A percentile compares a stretch with the other conserved stretches of the same genome.
These are phyloP conservation scores for Hebeloma cylindrosporum DNA, from an alignment of 768 basidiomycete genomes.

Conservation along the genomic window DNA sequence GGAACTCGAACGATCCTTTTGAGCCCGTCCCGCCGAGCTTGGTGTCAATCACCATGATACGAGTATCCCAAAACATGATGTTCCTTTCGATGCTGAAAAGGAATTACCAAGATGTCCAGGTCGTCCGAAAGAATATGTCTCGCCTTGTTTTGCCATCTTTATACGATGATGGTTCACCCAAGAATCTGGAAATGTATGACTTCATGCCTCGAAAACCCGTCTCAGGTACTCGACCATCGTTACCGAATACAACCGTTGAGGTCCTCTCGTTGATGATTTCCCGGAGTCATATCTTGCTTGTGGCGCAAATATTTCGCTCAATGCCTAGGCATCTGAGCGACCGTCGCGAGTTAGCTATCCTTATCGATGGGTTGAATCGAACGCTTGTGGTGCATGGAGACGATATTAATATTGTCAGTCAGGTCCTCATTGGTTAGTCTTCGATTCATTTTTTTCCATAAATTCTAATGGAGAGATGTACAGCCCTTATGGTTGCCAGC, in stretches of 20 bases:
- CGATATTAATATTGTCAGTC: conserved; percentile 76
- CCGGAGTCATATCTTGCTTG: conserved; percentile 65
- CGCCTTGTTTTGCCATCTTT: conserved; percentile 57
- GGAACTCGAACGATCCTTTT: conserved; percentile 34
- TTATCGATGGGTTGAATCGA: conserved; percentile 71
- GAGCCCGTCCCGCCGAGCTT: conserved; percentile 43
- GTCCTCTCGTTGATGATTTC: conserved; percentile 62
- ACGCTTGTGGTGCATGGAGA: conserved; percentile 67
- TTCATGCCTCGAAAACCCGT: conserved; percentile 42
- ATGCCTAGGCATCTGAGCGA: conserved; percentile 73
- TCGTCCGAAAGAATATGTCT: conserved; percentile 64
- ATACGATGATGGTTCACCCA: conserved; percentile 25
- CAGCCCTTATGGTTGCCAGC: conserved; percentile 72
- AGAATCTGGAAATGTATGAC: conserved; percentile 42
- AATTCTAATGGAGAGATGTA: conserved; percentile 3
- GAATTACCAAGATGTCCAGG: conserved; percentile 66
- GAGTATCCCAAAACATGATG: conserved; percentile 70
- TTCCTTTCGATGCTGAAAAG: conserved; percentile 63
- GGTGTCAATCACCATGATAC: conserved; percentile 58
- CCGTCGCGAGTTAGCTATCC: conserved; percentile 60
- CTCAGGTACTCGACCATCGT: conserved; percentile 13
- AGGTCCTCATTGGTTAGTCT: conserved; percentile 65
- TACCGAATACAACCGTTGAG: conserved; percentile 20
- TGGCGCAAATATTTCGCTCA: conserved; percentile 69
- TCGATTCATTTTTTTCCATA: background rate